Evolutionary conservation across 345 rosid genomes (phyloP).

Genomic region (Aquilaria malaccensis): DNA sequence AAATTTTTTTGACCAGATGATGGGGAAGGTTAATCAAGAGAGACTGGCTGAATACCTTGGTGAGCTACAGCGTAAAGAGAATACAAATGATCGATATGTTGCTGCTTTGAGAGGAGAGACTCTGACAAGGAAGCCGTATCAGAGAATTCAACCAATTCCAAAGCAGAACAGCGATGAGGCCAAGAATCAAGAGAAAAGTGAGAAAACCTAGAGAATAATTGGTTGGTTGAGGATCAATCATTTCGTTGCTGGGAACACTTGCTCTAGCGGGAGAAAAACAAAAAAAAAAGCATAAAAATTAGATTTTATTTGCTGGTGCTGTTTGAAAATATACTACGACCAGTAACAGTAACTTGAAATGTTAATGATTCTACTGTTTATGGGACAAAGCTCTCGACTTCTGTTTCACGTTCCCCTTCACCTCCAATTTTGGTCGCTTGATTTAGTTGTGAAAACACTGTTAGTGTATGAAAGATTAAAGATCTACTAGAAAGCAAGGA

Average conservation of each 20-base stretch:
- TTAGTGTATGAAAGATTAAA: too few relatives aligned
- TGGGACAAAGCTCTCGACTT: too few relatives aligned
- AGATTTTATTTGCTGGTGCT: too few relatives aligned
- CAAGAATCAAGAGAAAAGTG: constrained; percentile 16
- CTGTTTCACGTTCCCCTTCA: too few relatives aligned
- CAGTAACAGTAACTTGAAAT: too few relatives aligned
- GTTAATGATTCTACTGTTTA: too few relatives aligned
- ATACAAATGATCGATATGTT: constrained; percentile 84
- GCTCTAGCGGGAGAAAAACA: too few relatives aligned
- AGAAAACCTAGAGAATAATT: constrained; percentile 12
- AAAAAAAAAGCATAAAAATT: too few relatives aligned
- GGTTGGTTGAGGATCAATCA: not conserved
- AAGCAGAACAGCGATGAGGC: constrained; percentile 24
- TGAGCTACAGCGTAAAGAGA: constrained; percentile 82
- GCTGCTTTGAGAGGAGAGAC: constrained; percentile 92
- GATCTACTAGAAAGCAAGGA: too few relatives aligned
- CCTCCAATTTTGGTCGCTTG: too few relatives aligned
- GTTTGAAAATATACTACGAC: too few relatives aligned
- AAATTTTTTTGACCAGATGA: constrained; percentile 46
- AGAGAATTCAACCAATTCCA: constrained; percentile 66
- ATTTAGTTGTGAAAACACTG: too few relatives aligned
- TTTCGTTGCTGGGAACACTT: not conserved
- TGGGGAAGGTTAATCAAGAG: constrained; percentile 86
- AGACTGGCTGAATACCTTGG: constrained; percentile 87
- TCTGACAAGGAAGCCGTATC: constrained; percentile 75